Evolutionary conservation across 495 filamentous ascomycete species (phyloP), one percentile per base, ranked within the genome.

Genomic region (Penicillium canariense): DNA sequence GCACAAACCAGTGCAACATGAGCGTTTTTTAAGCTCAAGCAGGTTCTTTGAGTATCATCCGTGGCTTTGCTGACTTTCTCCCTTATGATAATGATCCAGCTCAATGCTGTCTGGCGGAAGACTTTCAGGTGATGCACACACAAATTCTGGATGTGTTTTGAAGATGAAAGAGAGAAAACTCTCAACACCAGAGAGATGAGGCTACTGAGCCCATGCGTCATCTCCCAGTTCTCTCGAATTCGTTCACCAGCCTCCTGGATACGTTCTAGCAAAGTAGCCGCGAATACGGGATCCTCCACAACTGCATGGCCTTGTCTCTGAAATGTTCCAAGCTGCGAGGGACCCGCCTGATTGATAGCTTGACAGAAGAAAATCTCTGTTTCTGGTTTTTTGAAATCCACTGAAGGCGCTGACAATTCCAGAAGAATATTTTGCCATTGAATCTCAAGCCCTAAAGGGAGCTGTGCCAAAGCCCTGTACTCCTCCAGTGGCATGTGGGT

Each of bases 391-490:
- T 70, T 79, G 36, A 79, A 75, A 36, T 77, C 70, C 1, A 87
- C 31, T 8, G 65, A 68, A 2, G 76, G 76, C 4, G 67, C 61
- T 1, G 59, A 57, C n/a, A 87, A 63, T 55, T 85, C 76, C 14
- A 72, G 55, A 0, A 81, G 61, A 14, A 86, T 75, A 44, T 85
- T 85, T 27, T 75, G 59, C 78, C 80, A 82, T 42, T 84, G 81
- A 22, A 85, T 63, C 0, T 65, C 57, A 23, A 73, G 53, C 1
- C 81, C 81, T 0, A 76, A 60, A 2, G 80, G 72, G 23, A 85
- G 58, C 9, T 68, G 58, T 6, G 72, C 69, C 26, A 86, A 71
- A 0, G 77, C 66, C 30, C 73, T 73, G 56, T 73, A 84, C 38
- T 85, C 81, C 5, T 74, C 74, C 1, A 84, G 54, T 0, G 75